Evolutionary conservation across 2,329 filamentous ascomycete species (phyloP), one percentile per base, ranked within the genome.

Genomic region (Aureobasidium sp.): DNA sequence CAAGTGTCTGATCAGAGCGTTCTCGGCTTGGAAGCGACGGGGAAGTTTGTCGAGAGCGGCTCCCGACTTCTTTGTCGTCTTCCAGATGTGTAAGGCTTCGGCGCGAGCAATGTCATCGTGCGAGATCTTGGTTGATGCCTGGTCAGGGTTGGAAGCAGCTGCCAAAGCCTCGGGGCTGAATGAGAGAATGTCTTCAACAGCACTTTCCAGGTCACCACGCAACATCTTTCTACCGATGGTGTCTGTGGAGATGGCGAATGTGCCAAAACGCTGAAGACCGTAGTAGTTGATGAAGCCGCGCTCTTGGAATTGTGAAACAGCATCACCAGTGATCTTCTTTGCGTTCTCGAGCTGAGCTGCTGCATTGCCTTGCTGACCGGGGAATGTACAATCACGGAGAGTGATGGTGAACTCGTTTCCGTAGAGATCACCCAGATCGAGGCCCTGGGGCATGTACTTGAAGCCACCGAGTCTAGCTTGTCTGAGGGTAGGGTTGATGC

Each of bases 221-320:
- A 99, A 80, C 70, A 99, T 91, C 71, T 89, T 86, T 70, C 87
- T 84, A 51, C 94, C 94, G 53, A 96, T 79, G 42, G 86, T 82
- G 69, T 97, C 90, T 0, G 94, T 99, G 35, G 91, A 88, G 13
- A 89, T 87, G 29, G 84, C 78, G 73, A 94, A 93, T 0, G 91
- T 93, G 29, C 94, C 94, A 68, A 99, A 99, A 25, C 94, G 86
- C 75, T 99, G 94, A n/a, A 97, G 84, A 9, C 94, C 94, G 69
- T 92, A 99, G 76, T 97, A 99, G 75, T 99, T 99, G 74, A 99
- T 86, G 78, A 95, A 99, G 2, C 94, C 94, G 46, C 86, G 81
- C 45, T 84, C 75, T 59, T 81, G 78, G 65, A 97, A 83, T 64
- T 86, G 83, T 43, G 81, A 77, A 54, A 96, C 76, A 0, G 89